Evolutionary conservation across 257 asterid genomes (phyloP).

Genomic region (Galeopsis tetrahit): DNA sequence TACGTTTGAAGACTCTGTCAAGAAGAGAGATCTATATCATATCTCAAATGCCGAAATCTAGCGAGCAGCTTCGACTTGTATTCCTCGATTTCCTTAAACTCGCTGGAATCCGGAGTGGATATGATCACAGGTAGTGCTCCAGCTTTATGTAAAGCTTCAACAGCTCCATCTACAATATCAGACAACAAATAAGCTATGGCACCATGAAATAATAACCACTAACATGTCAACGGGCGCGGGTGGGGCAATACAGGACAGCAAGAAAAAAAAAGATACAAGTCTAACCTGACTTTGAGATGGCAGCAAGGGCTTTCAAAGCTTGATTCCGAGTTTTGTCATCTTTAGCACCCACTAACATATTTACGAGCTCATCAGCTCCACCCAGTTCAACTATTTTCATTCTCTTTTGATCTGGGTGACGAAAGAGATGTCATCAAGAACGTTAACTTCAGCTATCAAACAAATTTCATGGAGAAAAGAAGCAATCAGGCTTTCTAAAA

Average conservation of each 20-base stretch:
- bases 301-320: conserved; percentile 89
- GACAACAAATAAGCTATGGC: conserved; percentile 32
- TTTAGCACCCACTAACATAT: conserved; percentile 78
- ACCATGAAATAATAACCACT: conserved; percentile 21
- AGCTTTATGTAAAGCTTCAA: conserved; percentile 58
- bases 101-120: conserved; percentile 55
- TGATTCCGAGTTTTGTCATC: conserved; percentile 84
- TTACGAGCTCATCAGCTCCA: conserved; percentile 75
- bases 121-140: conserved; percentile 63
- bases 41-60: conserved; percentile 50
- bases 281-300: conserved; percentile 87
- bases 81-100: conserved; percentile 59
- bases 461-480: conserved; percentile 26
- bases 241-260: background rate
- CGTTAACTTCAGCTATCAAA: conserved; percentile 22
- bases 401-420: conserved; percentile 67
- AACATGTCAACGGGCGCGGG: background rate
- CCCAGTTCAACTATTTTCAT: conserved; percentile 94
- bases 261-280: background rate
- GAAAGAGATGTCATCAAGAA: conserved; percentile 3
- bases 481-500: conserved; percentile 19
- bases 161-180: conserved; percentile 63
- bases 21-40: conserved; percentile 34
- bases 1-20: conserved; percentile 12
- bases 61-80: conserved; percentile 56